phyloP scores from a whole-genome alignment of 2,329 filamentous ascomycete genomes.

The Seiridium cupressi region DNA sequence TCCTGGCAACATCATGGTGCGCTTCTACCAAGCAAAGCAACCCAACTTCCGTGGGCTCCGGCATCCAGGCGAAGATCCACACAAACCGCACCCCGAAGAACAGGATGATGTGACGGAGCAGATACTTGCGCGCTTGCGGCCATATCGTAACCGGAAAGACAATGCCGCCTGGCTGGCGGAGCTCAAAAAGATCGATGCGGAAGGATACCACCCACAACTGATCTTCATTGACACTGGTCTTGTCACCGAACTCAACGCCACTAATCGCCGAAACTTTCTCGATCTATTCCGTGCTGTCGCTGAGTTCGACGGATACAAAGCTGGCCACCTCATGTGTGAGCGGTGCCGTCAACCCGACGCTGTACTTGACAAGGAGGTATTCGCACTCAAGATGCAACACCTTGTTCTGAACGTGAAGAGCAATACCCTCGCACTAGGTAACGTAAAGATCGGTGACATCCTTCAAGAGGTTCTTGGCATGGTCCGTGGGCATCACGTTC shows the following conservation, averaged over 20 bases:
- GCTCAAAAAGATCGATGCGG: constrained; percentile 73
- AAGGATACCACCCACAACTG: constrained; percentile 89
- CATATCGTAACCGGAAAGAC: constrained; percentile 63
- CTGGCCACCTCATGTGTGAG: constrained; percentile 93
- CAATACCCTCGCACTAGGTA: constrained; percentile 85
- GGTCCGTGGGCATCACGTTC: constrained; percentile 89
- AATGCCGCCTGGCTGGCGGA: constrained; percentile 70
- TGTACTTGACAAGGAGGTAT: constrained; percentile 85
- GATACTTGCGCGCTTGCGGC: constrained; percentile 76
- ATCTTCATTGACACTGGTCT: constrained; percentile 97
- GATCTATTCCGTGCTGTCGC: constrained; percentile 94
- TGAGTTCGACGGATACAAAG: constrained; percentile 95
- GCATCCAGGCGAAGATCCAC: constrained; percentile 28
- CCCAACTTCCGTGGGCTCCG: constrained; percentile 59
- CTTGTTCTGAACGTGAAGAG: constrained; percentile 89
- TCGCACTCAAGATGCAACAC: constrained; percentile 95
- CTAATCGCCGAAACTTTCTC: constrained; percentile 86
- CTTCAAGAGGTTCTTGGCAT: constrained; percentile 86
- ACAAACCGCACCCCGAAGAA: constrained; percentile 20
- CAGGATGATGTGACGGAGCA: constrained; percentile 77
- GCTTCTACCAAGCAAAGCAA: constrained; percentile 84
- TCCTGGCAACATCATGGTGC: constrained; percentile 98
- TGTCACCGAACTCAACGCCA: constrained; percentile 86
- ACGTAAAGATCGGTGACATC: constrained; percentile 94
- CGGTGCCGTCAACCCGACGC: constrained; percentile 89